Conservation (phyloP, 805 yeast genomes). For the Suhomyces pyralidae region DNA sequence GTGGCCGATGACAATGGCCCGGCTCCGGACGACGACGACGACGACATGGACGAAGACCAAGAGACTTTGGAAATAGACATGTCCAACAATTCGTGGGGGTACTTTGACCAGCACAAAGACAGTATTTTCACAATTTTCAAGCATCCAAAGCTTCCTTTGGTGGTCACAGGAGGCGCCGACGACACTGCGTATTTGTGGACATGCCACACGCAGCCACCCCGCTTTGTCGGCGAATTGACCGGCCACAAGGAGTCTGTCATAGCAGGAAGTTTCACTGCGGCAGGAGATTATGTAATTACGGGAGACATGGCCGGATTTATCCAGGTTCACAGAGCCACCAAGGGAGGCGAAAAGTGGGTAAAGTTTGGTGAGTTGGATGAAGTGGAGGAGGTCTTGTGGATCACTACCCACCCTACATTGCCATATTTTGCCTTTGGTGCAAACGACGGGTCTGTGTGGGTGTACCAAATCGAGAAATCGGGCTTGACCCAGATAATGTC, state of each 20-base stretch:
- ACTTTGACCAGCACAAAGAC: slow-evolving; percentile 87
- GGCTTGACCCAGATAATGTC: slow-evolving; percentile 65
- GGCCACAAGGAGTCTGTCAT: slow-evolving; percentile 90
- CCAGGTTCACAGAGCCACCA: slow-evolving; percentile 64
- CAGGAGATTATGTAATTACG: slow-evolving; percentile 77
- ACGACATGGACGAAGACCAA: slow-evolving; percentile 37
- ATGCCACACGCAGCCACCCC: slow-evolving; percentile 80
- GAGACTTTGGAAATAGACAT: slow-evolving; percentile 74
- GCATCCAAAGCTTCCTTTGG: slow-evolving; percentile 83
- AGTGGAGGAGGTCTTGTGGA: slow-evolving; percentile 87
- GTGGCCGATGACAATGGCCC: slow-evolving; percentile 28
- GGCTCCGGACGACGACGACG: slow-evolving; percentile 39
- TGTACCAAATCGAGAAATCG: slow-evolving; percentile 64
- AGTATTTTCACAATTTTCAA: slow-evolving; percentile 78
- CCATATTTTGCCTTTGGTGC: slow-evolving; percentile 90
- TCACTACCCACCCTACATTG: slow-evolving; percentile 73
- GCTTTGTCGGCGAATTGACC: slow-evolving; percentile 66
- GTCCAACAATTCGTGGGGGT: slow-evolving; percentile 84
- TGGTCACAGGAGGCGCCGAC: slow-evolving; percentile 95
- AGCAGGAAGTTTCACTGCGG: slow-evolving; percentile 76
- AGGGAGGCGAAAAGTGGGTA: slow-evolving; percentile 83
- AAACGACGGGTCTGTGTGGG: slow-evolving; percentile 92
- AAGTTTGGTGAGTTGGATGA: slow-evolving; percentile 70
- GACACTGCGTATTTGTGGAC: slow-evolving; percentile 90
- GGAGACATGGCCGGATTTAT: slow-evolving; percentile 95